phyloP scores from a whole-genome alignment of 345 rosid genomes.

The Mercurialis annua region DNA sequence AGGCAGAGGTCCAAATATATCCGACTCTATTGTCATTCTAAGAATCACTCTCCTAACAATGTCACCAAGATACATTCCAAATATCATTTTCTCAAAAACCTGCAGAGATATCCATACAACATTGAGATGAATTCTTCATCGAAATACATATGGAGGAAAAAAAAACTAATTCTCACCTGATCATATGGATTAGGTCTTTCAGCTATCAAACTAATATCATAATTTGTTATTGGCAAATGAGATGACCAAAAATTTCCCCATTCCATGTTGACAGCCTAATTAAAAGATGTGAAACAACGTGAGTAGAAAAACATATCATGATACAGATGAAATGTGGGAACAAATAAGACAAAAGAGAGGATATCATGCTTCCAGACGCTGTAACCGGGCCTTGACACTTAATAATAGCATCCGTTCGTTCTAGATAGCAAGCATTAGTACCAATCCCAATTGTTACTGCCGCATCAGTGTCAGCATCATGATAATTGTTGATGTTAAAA shows the following conservation, averaged over 20 bases:
- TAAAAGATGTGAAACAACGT: background rate
- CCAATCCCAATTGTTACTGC: too few species aligned
- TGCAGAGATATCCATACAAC: conserved; percentile 29
- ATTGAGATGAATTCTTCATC: background rate
- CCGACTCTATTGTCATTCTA: conserved; percentile 66
- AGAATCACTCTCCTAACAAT: conserved; percentile 87
- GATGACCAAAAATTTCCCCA: conserved; percentile 99
- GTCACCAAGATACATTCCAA: conserved; percentile 96
- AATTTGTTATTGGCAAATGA: conserved; percentile 86
- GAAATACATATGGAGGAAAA: background rate
- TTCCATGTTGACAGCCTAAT: conserved; percentile 90
- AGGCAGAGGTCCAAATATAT: conserved; percentile 63
- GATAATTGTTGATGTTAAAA: too few species aligned
- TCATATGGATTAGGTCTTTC: conserved; percentile 85
- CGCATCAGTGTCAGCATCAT: too few species aligned
- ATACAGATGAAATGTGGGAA: background rate
- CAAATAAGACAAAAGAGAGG: conserved; percentile 16
- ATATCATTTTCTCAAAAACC: conserved; percentile 99
- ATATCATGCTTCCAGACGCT: conserved; percentile 92
- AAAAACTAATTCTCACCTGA: conserved; percentile 58
- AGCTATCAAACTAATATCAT: conserved; percentile 79
- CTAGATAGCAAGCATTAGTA: too few species aligned
- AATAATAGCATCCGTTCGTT: too few species aligned
- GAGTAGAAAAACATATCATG: too few species aligned
- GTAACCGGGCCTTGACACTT: conserved; percentile 85